phyloP scores from a whole-genome alignment of 139 green algal species.

The Astrephomene gubernaculifera region DNA sequence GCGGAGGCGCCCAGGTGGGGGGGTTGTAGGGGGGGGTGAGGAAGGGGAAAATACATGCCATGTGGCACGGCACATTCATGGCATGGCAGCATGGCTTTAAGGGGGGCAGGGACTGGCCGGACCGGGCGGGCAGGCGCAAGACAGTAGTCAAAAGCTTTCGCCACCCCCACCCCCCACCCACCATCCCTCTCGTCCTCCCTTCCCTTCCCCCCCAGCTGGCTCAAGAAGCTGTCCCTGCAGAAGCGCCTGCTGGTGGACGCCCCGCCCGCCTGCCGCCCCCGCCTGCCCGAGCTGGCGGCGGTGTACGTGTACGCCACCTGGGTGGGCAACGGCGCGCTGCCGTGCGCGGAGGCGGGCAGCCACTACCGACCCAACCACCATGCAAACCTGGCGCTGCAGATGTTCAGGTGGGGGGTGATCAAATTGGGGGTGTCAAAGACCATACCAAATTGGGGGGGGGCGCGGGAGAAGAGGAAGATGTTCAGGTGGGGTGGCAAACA shows the following conservation, averaged over 20 bases:
- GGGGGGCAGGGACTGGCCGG: background rate
- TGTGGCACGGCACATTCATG: no score
- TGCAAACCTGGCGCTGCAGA: slow-evolving; percentile 81
- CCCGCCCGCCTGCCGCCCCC: slow-evolving; percentile 58
- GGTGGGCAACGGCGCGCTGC: slow-evolving; percentile 91
- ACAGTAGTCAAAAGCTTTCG: background rate
- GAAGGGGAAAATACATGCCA: no score
- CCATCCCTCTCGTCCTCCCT: background rate
- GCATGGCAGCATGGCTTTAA: background rate
- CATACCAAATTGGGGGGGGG: no score
- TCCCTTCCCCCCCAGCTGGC: slow-evolving; percentile 68
- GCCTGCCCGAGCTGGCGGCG: slow-evolving; percentile 57
- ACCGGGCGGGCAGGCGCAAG: background rate
- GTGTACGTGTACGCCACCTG: slow-evolving; percentile 81
- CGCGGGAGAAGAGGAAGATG: no score
- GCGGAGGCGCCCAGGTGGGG: slow-evolving; percentile 65
- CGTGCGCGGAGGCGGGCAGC: slow-evolving; percentile 91
- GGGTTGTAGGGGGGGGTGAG: background rate
- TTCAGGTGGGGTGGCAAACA: no score
- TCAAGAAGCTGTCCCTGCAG: slow-evolving; percentile 82
- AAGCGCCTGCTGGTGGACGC: slow-evolving; percentile 86
- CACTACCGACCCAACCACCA: slow-evolving; percentile 96
- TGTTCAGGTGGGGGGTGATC: slow-evolving; percentile 90
- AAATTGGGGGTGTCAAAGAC: no score
- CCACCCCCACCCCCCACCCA: background rate